Evolutionary conservation across 2,329 filamentous ascomycete species (phyloP).

Genomic region (Ilyonectria robusta): DNA sequence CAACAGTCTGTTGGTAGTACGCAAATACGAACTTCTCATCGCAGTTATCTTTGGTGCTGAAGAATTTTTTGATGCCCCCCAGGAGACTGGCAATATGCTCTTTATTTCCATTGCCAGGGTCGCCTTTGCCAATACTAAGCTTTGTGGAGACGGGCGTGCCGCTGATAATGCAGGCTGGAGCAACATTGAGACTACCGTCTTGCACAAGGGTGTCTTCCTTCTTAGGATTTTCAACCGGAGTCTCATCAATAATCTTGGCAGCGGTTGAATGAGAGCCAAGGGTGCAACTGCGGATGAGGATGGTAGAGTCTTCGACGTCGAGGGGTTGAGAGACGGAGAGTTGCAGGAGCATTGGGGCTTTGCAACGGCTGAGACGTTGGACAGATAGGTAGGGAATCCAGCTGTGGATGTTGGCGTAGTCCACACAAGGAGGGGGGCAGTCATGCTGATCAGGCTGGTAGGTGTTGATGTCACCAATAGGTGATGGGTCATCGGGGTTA

Average conservation of each 20-base stretch:
- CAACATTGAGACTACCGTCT: background rate
- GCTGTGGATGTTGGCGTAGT: constrained; percentile 40
- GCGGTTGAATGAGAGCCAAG: background rate
- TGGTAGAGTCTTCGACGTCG: constrained; percentile 4
- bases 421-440: constrained; percentile 35
- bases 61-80: constrained; percentile 20
- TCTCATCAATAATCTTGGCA: background rate
- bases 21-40: constrained; percentile 38
- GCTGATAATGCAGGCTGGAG: background rate
- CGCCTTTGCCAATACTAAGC: background rate
- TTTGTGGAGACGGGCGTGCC: constrained; percentile 7
- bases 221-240: constrained; percentile 9
- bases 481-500: constrained; percentile 39
- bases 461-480: constrained; percentile 34
- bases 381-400: constrained; percentile 42
- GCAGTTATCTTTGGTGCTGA: constrained; percentile 36
- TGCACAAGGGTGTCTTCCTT: constrained; percentile 1
- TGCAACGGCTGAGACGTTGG: constrained; percentile 37
- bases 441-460: constrained; percentile 42
- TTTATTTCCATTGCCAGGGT: background rate
- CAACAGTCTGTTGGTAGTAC: constrained; percentile 31
- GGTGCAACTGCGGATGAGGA: constrained; percentile 10
- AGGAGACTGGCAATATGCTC: background rate
- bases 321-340: constrained; percentile 8
- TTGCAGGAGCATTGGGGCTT: constrained; percentile 17